phyloP scores from a whole-genome alignment of 768 basidiomycete genomes.

The Pulveroboletus sp. region DNA sequence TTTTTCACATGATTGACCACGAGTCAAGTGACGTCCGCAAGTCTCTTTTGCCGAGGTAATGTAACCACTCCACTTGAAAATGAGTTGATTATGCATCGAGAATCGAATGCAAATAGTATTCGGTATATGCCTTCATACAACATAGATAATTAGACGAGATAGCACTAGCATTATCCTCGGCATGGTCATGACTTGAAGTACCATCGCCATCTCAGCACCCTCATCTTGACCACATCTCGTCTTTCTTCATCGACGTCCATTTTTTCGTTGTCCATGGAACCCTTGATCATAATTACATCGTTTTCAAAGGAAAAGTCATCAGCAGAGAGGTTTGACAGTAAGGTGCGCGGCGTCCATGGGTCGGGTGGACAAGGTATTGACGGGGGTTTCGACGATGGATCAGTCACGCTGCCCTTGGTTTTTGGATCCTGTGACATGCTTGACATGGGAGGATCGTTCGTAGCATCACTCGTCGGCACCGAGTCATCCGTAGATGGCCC shows the following conservation, averaged over 20 bases:
- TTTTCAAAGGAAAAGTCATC: constrained; percentile 23
- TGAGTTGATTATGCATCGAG: not conserved
- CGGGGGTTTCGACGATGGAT: not conserved
- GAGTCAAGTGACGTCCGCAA: not conserved
- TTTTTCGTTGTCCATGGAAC: constrained; percentile 1
- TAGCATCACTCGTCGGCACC: not conserved
- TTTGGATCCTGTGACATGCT: not conserved
- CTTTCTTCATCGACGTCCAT: constrained; percentile 15
- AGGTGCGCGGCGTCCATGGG: constrained; percentile 2
- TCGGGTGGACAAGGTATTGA: not conserved
- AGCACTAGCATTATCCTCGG: not conserved
- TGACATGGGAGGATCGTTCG: constrained; percentile 5
- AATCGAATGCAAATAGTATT: not conserved
- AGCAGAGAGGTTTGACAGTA: constrained; percentile 19
- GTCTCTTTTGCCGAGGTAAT: too few relatives aligned
- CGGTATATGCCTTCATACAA: constrained; percentile 12
- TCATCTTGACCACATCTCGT: constrained; percentile 16
- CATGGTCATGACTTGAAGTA: constrained; percentile 4
- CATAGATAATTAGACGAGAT: constrained; percentile 18
- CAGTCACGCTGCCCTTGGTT: not conserved
- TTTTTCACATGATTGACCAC: not conserved
- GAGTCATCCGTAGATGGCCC: not conserved
- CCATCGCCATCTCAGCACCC: constrained; percentile 31
- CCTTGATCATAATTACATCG: constrained; percentile 16
- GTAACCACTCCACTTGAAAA: too few relatives aligned